Conservation (phyloP, 192 early-diverging fungal genomes). For the Dissophora ornata region DNA sequence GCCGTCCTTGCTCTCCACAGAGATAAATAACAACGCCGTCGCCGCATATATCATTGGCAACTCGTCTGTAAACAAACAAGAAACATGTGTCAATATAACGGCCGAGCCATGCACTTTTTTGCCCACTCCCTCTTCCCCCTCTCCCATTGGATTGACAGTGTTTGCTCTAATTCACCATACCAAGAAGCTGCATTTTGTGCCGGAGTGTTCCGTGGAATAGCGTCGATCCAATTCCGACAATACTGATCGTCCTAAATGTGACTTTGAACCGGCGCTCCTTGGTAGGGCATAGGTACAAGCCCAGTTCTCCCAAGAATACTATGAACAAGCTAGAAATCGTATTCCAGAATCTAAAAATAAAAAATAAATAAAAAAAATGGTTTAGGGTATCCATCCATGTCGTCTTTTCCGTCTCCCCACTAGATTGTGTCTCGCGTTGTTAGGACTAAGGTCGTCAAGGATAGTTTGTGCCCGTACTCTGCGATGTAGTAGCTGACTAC, state of each 20-base stretch:
- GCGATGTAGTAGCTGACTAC: constrained; percentile 62
- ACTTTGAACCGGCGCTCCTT: constrained; percentile 61
- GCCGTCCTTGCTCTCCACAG: constrained; percentile 56
- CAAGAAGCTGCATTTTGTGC: constrained; percentile 75
- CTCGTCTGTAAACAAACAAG: constrained; percentile 16
- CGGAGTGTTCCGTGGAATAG: constrained; percentile 83
- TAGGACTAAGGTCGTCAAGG: too few species aligned
- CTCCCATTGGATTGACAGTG: background rate
- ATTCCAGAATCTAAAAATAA: constrained; percentile 61
- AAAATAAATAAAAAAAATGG: background rate
- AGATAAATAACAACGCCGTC: constrained; percentile 51
- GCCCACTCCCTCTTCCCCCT: too few species aligned
- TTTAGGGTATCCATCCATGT: background rate
- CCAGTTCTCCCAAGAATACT: constrained; percentile 67
- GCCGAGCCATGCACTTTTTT: too few species aligned
- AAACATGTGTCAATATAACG: background rate
- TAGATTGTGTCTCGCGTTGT: too few species aligned
- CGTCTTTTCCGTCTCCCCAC: too few species aligned
- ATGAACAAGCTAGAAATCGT: constrained; percentile 74
- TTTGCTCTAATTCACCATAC: constrained; percentile 33
- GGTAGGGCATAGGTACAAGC: constrained; percentile 60
- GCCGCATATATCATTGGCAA: constrained; percentile 56
- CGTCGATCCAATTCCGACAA: constrained; percentile 80
- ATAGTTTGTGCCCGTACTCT: constrained; percentile 54
- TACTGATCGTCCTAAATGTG: constrained; percentile 66